Conservation (phyloP, 768 basidiomycete species). For the Dioszegia crocea region DNA sequence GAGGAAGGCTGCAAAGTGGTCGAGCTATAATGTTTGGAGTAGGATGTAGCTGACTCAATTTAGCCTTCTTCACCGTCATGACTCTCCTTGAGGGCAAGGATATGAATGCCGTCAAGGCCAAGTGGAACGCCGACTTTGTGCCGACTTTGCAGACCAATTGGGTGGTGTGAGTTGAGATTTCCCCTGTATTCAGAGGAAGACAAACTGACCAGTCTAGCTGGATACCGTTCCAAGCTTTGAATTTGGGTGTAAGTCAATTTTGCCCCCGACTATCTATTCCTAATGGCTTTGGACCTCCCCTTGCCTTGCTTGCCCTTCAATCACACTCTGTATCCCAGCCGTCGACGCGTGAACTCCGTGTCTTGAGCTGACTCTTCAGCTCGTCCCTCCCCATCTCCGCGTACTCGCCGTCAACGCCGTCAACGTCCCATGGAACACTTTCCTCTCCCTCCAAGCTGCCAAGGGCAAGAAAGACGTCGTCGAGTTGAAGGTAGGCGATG, state of each 20-base stretch:
- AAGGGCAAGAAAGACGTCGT: conserved; percentile 23
- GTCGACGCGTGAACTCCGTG: too few relatives aligned
- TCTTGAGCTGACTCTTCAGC: too few relatives aligned
- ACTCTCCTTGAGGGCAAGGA: conserved; percentile 72
- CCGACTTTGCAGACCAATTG: conserved; percentile 40
- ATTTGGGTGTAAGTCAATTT: conserved; percentile 31
- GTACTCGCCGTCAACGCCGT: conserved; percentile 41
- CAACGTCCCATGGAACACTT: conserved; percentile 49
- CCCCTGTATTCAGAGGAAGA: neutral
- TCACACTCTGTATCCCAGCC: too few relatives aligned
- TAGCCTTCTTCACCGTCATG: conserved; percentile 69
- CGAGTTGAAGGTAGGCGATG: neutral
- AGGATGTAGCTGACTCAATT: conserved; percentile 9
- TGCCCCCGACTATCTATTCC: neutral
- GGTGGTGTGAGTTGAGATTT: conserved; percentile 27
- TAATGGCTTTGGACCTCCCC: too few relatives aligned
- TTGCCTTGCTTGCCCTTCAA: too few relatives aligned
- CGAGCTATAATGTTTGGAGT: too few relatives aligned
- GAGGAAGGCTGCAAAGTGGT: too few relatives aligned
- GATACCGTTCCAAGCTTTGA: conserved; percentile 44
- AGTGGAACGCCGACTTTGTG: conserved; percentile 48
- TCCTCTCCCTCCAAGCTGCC: conserved; percentile 39
- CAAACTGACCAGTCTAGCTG: conserved; percentile 26
- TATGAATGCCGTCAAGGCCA: conserved; percentile 55
- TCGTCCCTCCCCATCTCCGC: conserved; percentile 44